Evolutionary conservation across 2,329 filamentous ascomycete genomes (phyloP).

Genomic region (Cladophialophora exuberans): DNA sequence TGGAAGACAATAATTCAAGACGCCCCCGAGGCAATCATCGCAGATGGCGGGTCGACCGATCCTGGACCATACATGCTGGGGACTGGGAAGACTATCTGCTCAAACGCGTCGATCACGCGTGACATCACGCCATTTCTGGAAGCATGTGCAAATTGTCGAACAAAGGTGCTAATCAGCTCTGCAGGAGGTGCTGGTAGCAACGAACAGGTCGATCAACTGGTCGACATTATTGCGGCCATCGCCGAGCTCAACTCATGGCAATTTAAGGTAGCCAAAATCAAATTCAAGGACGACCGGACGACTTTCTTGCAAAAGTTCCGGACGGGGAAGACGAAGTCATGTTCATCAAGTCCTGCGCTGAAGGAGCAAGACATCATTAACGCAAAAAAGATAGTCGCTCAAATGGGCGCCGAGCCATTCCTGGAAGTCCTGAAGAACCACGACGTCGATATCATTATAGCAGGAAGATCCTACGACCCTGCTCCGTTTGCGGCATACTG

Average conservation of each 20-base stretch:
- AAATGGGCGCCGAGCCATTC: conserved; percentile 53
- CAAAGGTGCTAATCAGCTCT: background rate
- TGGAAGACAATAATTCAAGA: conserved; percentile 7
- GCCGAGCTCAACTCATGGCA: background rate
- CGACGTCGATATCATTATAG: conserved; percentile 54
- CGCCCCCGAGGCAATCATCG: conserved; percentile 1
- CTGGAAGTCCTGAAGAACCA: conserved; percentile 35
- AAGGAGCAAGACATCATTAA: conserved; percentile 43
- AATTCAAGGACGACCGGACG: background rate
- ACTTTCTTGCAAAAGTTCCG: background rate
- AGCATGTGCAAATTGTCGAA: background rate
- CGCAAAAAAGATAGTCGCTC: conserved; percentile 46
- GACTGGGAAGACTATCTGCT: too few relatives aligned
- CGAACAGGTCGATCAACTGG: background rate
- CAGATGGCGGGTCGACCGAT: conserved; percentile 8
- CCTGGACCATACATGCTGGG: conserved; percentile 5
- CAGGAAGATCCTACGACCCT: conserved; percentile 49
- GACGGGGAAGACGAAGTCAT: background rate
- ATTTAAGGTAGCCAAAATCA: background rate
- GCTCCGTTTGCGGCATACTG: conserved; percentile 46
- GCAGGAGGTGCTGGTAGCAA: background rate
- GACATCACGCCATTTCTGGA: background rate
- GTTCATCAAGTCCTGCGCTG: conserved; percentile 45
- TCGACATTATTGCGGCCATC: background rate
- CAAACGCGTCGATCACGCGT: too few relatives aligned